Evolutionary conservation across 352 stramenopile genomes (phyloP), one percentile per base, ranked within the genome.

Genomic region (Saprolegnia diclina): DNA sequence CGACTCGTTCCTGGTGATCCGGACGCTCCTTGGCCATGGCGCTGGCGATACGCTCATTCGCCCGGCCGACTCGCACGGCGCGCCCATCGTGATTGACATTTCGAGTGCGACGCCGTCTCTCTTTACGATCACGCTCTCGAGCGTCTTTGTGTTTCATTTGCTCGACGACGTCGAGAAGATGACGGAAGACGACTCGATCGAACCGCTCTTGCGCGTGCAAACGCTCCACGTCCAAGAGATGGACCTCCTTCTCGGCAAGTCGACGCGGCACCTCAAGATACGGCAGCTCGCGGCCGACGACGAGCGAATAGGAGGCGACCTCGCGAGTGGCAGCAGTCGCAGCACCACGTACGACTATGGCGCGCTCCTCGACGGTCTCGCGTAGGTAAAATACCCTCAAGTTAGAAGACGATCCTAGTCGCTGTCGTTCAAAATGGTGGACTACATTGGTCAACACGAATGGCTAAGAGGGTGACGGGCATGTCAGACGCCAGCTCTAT

Each of bases 221-320:
- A 92, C 84, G 53, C 79, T 79, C 14, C 84, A 92, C 73, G 84
- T 92, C 21, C 84, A 92, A 56, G 82, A 92, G 56, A 89, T 92
- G 65, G 84, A 92, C 69, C 89, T 92, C 55, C 79, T 71, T 0
- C 81, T 68, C n/a, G 78, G 79, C 40, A 89, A 87, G 50, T 90
- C 84, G 0, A 82, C 79, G 14, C 82, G 84, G 14, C 63, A 69
- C 37, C 53, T 69, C 35, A 69, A 69, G 38, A 69, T 69, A 16
- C 63, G 63, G 5, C 63, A 69, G 18, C n/a, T 69, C 19, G 63
- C 46, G 14, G 63, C 62, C n/a, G 63, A 61, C 16, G 63, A 69
- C 35, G n/a, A 22, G 18, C 29, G 37, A 38, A 53, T 66, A 48
- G 42, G 42, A 48, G 40, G 29, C 29, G 62, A 63, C 44, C 32